phyloP scores from a whole-genome alignment of 805 yeast species.

The Priceomyces fermenticarens region DNA sequence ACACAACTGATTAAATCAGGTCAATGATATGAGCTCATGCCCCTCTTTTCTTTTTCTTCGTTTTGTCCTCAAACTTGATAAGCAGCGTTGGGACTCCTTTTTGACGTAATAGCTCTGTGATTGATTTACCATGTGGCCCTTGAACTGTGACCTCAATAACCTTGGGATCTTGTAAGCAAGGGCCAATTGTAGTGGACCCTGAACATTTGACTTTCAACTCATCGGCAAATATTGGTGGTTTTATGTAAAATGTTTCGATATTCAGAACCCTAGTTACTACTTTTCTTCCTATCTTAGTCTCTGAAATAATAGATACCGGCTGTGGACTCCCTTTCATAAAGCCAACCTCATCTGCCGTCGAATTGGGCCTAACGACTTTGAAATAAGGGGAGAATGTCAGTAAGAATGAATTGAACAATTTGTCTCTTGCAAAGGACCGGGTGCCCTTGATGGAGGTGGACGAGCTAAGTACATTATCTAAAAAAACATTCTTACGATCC shows the following conservation, averaged over 20 bases:
- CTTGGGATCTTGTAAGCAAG: slow-evolving; percentile 52
- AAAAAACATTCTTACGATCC: slow-evolving; percentile 51
- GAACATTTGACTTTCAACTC: slow-evolving; percentile 78
- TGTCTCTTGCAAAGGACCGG: slow-evolving; percentile 38
- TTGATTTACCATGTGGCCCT: slow-evolving; percentile 76
- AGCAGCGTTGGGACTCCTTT: slow-evolving; percentile 65
- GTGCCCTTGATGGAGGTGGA: slow-evolving; percentile 29
- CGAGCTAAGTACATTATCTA: slow-evolving; percentile 54
- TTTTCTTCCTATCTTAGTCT: slow-evolving; percentile 78
- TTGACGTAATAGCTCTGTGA: slow-evolving; percentile 53
- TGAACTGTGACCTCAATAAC: slow-evolving; percentile 76
- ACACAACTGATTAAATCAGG: background rate
- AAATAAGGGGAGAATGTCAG: slow-evolving; percentile 50
- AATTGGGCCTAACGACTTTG: slow-evolving; percentile 47
- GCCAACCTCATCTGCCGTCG: slow-evolving; percentile 19
- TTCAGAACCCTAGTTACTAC: slow-evolving; percentile 70
- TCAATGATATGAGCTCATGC: background rate
- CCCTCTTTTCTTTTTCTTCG: slow-evolving; percentile 46
- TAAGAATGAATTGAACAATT: slow-evolving; percentile 42
- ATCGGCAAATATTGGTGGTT: slow-evolving; percentile 61
- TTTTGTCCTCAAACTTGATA: slow-evolving; percentile 64
- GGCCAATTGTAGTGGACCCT: slow-evolving; percentile 78
- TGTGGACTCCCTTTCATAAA: slow-evolving; percentile 69
- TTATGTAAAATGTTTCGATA: slow-evolving; percentile 64
- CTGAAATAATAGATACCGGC: slow-evolving; percentile 61